Evolutionary conservation across 2,329 filamentous ascomycete species (phyloP), one percentile per base, ranked within the genome.

Genomic region (Diaporthe batatas): DNA sequence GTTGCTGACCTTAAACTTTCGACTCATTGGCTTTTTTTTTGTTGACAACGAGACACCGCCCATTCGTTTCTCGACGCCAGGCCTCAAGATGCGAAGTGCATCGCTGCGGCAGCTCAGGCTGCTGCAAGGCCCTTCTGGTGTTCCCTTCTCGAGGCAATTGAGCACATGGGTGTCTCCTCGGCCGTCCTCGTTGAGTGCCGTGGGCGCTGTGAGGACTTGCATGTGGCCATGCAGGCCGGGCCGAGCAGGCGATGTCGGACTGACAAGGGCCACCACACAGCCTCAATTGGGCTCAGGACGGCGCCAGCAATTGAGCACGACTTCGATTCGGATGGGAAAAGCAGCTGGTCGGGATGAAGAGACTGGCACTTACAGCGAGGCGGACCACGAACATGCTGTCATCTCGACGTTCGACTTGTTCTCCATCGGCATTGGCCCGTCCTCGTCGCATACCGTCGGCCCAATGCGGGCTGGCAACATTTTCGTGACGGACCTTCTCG

Each of bases 381-480:
- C 85, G 1, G 85, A 86, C 62, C 84, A 86, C 59, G 86, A 87
- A 75, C 86, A 87, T 75, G 86, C 86, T 72, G 86, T 87, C 76
- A 87, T 87, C 72, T 87, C 86, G 2, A 85, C 86, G 0, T 87
- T 87, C 74, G 86, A 87, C 76, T 81, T 87, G 44, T 87, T 87
- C 78, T 87, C 85, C 42, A 86, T 87, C 68, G 86, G 86, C 75
- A 87, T 87, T 75, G 86, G 86, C 0, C 86, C 86, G 14, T 87
- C 85, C 0, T 87, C 86, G 2, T 87, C 85, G 14, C 86, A 87
- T 77, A 87, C 86, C 0, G 86, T 87, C 32, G 86, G 86, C 0
- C 86, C 86, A 23, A 87, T 87, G 86, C 84, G 86, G 23, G 86
- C 86, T 8, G 85, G 86, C 44, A 86, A 86, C 76, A 87, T 87